Conservation (phyloP, 768 basidiomycete genomes). For the Hortiboletus campestris region DNA sequence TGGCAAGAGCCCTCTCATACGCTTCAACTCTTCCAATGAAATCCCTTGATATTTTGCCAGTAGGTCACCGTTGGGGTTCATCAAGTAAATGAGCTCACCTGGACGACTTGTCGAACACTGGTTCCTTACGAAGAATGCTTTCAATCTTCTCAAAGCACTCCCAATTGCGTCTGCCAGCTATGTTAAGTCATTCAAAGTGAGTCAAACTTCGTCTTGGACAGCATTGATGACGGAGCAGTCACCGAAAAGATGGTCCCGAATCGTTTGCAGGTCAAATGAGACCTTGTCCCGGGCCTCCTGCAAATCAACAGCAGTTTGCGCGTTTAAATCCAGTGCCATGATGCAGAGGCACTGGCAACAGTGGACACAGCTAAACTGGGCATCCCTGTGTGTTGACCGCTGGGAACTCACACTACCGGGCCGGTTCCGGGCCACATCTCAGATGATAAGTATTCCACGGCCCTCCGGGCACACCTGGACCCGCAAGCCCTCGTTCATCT, state of each 20-base stretch:
- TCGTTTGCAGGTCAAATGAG: constrained; percentile 40
- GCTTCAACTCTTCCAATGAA: constrained; percentile 59
- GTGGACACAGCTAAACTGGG: too few relatives aligned
- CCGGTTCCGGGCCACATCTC: too few relatives aligned
- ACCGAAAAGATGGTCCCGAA: constrained; percentile 55
- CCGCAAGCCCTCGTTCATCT: too few relatives aligned
- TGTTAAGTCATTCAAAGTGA: background rate
- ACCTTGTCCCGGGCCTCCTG: constrained; percentile 42
- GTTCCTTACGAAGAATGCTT: constrained; percentile 49
- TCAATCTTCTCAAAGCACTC: constrained; percentile 45
- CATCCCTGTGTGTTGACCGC: too few relatives aligned
- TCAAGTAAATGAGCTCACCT: constrained; percentile 36
- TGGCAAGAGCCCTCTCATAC: constrained; percentile 51
- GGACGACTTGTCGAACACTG: constrained; percentile 55
- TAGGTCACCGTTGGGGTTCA: background rate
- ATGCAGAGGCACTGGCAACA: background rate
- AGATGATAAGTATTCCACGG: too few relatives aligned
- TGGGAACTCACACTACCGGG: too few relatives aligned
- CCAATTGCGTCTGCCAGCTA: constrained; percentile 54
- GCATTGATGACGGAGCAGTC: constrained; percentile 15
- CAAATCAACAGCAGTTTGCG: constrained; percentile 54
- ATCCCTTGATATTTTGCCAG: constrained; percentile 36
- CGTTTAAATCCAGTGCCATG: constrained; percentile 33
- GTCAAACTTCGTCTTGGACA: background rate
- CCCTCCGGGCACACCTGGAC: too few relatives aligned